phyloP scores from a whole-genome alignment of 202 grass and related monocot genomes.

The Hordeum pubiflorum region DNA sequence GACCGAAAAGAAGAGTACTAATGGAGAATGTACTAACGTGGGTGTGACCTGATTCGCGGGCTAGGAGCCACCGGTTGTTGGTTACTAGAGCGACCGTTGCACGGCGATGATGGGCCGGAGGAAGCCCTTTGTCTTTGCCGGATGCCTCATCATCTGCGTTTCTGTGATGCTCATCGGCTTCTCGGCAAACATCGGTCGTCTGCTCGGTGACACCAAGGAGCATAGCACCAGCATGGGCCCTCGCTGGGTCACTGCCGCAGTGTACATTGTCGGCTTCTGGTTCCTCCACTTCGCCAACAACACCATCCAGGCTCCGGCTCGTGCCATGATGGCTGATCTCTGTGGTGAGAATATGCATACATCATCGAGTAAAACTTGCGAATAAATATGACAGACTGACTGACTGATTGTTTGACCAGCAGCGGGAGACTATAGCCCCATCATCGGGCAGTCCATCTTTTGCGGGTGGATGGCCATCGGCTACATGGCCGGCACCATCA shows the following conservation, averaged over 20 bases:
- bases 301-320: conserved; percentile 66
- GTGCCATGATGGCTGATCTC: conserved; percentile 76
- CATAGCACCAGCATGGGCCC: background rate
- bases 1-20: too few relatives aligned
- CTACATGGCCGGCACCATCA: background rate
- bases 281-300: conserved; percentile 72
- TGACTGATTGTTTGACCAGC: background rate
- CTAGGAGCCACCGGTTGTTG: conserved; percentile 71
- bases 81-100: conserved; percentile 76
- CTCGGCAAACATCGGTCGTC: conserved; percentile 74
- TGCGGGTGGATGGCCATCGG: background rate
- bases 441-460: conserved; percentile 10
- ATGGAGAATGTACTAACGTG: background rate
- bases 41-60: background rate
- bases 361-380: background rate
- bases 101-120: conserved; percentile 43
- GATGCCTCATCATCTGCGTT: conserved; percentile 60
- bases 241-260: background rate
- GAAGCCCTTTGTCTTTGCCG: conserved; percentile 56
- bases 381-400: background rate
- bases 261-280: conserved; percentile 67
- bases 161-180: conserved; percentile 62
- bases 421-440: conserved; percentile 17
- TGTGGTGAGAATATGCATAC: conserved; percentile 21
- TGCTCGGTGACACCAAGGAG: conserved; percentile 62